Conservation (phyloP, 2,329 filamentous ascomycete genomes). For the Penicillium aurantiogriseum region DNA sequence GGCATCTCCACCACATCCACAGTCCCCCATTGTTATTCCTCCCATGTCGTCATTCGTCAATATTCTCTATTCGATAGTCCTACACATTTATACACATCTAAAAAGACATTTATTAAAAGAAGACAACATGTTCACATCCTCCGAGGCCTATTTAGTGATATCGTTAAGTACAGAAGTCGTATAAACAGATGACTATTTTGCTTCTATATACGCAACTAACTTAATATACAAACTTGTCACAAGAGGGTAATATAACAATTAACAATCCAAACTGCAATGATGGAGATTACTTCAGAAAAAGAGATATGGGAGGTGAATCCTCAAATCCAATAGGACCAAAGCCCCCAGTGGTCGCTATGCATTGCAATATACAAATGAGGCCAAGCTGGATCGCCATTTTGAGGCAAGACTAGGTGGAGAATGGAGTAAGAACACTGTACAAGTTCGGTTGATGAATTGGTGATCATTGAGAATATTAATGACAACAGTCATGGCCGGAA, state of each 20-base stretch:
- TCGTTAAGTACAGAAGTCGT: not conserved
- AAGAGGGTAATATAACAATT: not conserved
- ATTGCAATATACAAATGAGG: not conserved
- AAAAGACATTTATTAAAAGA: not conserved
- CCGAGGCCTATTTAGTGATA: too few relatives aligned
- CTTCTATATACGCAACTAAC: not conserved
- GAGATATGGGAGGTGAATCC: not conserved
- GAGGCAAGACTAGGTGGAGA: not conserved
- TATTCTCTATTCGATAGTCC: not conserved
- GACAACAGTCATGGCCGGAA: not conserved
- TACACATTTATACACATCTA: not conserved
- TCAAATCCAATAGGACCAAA: not conserved
- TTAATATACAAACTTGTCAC: too few relatives aligned
- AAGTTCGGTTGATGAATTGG: not conserved
- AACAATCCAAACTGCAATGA: too few relatives aligned
- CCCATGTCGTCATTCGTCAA: constrained; percentile 1
- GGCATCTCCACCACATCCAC: not conserved
- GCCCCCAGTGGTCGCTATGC: not conserved
- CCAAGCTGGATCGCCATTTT: not conserved
- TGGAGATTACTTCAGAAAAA: not conserved
- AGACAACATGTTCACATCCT: not conserved
- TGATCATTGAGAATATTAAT: constrained; percentile 3
- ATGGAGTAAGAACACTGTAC: not conserved
- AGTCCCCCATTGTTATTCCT: not conserved
- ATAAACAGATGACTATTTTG: not conserved